Evolutionary conservation across 495 filamentous ascomycete genomes (phyloP).

Genomic region (Neurospora pannonica): DNA sequence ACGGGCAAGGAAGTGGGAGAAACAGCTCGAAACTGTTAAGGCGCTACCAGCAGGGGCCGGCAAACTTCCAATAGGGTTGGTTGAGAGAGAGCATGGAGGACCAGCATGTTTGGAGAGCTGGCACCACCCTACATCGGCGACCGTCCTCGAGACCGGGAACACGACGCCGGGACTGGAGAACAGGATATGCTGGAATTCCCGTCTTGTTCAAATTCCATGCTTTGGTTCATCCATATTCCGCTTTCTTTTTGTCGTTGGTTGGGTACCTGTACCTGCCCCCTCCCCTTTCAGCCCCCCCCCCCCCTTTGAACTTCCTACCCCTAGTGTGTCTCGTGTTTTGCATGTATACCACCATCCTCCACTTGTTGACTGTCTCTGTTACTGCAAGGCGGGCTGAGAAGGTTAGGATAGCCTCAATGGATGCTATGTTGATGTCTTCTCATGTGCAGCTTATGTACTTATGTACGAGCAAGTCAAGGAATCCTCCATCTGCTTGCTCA

Average conservation of each 20-base stretch:
- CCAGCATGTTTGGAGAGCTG: background rate
- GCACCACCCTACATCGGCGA: background rate
- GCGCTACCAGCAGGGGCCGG: background rate
- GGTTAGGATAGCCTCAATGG: background rate
- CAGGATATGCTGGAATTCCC: slow-evolving; percentile 17
- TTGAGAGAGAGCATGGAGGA: background rate
- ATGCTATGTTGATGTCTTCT: background rate
- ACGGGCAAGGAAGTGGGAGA: background rate
- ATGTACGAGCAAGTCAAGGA: background rate
- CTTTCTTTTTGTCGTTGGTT: background rate
- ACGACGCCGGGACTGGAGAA: slow-evolving; percentile 15
- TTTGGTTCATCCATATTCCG: slow-evolving; percentile 19
- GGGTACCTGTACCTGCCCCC: background rate
- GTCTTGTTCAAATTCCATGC: slow-evolving; percentile 19
- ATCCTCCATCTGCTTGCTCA: background rate
- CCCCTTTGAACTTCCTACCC: background rate
- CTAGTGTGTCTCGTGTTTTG: background rate
- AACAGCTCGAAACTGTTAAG: background rate
- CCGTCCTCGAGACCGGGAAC: background rate
- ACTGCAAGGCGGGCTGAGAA: background rate
- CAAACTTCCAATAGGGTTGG: background rate
- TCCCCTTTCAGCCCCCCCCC: background rate
- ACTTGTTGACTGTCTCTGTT: background rate
- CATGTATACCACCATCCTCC: background rate
- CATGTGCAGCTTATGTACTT: background rate